These are phyloP conservation scores for Lactarius indigo DNA, from an alignment of 768 basidiomycete species.

Conservation along the genomic window DNA sequence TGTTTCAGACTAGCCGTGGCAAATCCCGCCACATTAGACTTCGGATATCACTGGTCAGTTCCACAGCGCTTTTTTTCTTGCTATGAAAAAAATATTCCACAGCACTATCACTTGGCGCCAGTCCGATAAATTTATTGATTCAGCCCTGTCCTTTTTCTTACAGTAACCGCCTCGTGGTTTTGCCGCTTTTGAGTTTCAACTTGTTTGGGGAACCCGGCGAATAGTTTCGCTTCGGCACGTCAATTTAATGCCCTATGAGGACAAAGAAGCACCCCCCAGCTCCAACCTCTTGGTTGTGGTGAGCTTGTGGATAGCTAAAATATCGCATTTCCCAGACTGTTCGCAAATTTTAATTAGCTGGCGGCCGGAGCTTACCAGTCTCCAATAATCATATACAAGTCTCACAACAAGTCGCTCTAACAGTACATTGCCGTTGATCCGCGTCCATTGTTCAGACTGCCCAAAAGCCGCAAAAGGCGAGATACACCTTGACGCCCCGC, in stretches of 20 bases:
- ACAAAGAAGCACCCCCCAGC: not conserved
- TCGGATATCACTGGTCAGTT: not conserved
- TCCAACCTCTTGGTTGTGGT: not conserved
- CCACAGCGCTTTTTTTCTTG: not conserved
- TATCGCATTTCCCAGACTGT: not conserved
- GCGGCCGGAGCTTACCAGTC: not conserved
- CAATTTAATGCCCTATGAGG: not conserved
- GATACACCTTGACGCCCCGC: not conserved
- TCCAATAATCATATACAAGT: not conserved
- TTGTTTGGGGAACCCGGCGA: not conserved
- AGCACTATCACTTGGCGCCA: too few relatives aligned
- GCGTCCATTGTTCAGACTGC: not conserved
- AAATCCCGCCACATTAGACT: not conserved
- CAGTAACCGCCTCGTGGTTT: not conserved
- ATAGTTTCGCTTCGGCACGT: not conserved
- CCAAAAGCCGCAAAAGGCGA: not conserved
- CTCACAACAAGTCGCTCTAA: not conserved
- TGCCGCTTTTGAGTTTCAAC: not conserved
- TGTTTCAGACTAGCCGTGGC: slow-evolving; percentile 3
- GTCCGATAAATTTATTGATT: not conserved
- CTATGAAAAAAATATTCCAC: not conserved
- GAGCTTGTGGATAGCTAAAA: not conserved
- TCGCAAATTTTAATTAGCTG: not conserved
- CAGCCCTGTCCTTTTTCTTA: not conserved
- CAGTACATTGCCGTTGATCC: not conserved